Percentiles rank a stretch among this genome's conserved stretches.
These are phyloP conservation scores for Cryptosporidium bovis DNA, from an alignment of 169 alveolate species.

Conservation along the genomic window DNA sequence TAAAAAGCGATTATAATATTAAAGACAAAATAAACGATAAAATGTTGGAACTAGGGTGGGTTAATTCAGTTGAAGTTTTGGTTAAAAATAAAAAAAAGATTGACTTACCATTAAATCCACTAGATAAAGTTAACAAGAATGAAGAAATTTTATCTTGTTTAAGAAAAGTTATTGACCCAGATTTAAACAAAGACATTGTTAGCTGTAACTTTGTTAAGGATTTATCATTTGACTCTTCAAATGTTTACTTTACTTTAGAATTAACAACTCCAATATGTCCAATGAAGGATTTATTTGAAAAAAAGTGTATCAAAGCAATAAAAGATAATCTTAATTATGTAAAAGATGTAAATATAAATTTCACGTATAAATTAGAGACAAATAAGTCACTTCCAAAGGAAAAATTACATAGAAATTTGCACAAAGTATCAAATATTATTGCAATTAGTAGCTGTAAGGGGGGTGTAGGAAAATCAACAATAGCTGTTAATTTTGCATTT, in stretches of 20 bases:
- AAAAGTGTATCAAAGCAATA: conserved; percentile 75
- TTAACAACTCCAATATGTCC: conserved; percentile 89
- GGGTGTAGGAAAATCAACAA: conserved; percentile 98
- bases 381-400: conserved; percentile 41
- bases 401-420: conserved; percentile 76
- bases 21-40: conserved; percentile 33
- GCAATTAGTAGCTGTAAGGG: conserved; percentile 97
- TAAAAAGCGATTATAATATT: not conserved
- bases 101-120: not conserved
- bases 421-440: conserved; percentile 86
- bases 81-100: not conserved
- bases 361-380: conserved; percentile 21
- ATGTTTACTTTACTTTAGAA: conserved; percentile 79
- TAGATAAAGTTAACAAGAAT: conserved; percentile 34
- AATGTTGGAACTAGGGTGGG: conserved; percentile 58
- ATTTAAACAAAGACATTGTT: conserved; percentile 83
- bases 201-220: conserved; percentile 82
- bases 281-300: conserved; percentile 80
- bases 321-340: conserved; percentile 77
- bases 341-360: conserved; percentile 76
- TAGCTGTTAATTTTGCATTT: conserved; percentile 91
- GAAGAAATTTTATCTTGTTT: conserved; percentile 74
- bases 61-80: conserved; percentile 6
- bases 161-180: conserved; percentile 83
- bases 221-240: conserved; percentile 74